These are phyloP conservation scores for Pigoraptor vietnamica DNA, from an alignment of 78 protist species.

Conservation along the genomic window DNA sequence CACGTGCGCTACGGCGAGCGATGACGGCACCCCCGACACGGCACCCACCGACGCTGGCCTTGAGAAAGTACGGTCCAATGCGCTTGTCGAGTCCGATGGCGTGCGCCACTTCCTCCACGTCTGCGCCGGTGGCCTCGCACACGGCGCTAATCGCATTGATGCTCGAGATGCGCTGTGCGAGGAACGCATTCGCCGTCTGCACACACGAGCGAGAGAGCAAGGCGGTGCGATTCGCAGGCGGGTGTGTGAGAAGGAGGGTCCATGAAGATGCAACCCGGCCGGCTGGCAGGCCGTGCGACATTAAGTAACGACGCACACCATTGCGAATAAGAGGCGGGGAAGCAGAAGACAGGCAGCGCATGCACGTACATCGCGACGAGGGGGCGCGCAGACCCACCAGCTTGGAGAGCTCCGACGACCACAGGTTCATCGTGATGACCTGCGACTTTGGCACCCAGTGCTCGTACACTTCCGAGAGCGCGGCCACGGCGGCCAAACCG, in stretches of 20 bases:
- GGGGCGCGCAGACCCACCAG: conserved; percentile 29
- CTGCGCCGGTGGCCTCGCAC: conserved; percentile 92
- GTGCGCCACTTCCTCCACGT: conserved; percentile 77
- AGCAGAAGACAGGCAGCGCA: too few species aligned
- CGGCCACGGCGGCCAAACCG: conserved; percentile 55
- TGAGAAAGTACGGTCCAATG: conserved; percentile 78
- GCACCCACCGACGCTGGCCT: conserved; percentile 66
- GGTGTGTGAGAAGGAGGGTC: too few species aligned
- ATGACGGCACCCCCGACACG: too few species aligned
- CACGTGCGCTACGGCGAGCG: too few species aligned
- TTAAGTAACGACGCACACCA: too few species aligned
- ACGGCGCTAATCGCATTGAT: conserved; percentile 81
- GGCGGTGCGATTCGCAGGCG: background rate
- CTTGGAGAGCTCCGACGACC: conserved; percentile 89
- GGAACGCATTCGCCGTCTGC: conserved; percentile 88
- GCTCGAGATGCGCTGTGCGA: conserved; percentile 94
- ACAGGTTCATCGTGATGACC: conserved; percentile 68
- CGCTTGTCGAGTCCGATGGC: conserved; percentile 81
- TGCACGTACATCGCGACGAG: background rate
- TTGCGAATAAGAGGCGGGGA: too few species aligned
- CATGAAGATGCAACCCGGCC: too few species aligned
- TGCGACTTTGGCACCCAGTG: conserved; percentile 75
- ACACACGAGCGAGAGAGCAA: background rate
- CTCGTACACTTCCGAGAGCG: conserved; percentile 65
- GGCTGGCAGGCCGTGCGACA: too few species aligned